Base-by-base conservation (phyloP, 495 filamentous ascomycete genomes). In the Parathielavia hyrcaniae region DNA sequence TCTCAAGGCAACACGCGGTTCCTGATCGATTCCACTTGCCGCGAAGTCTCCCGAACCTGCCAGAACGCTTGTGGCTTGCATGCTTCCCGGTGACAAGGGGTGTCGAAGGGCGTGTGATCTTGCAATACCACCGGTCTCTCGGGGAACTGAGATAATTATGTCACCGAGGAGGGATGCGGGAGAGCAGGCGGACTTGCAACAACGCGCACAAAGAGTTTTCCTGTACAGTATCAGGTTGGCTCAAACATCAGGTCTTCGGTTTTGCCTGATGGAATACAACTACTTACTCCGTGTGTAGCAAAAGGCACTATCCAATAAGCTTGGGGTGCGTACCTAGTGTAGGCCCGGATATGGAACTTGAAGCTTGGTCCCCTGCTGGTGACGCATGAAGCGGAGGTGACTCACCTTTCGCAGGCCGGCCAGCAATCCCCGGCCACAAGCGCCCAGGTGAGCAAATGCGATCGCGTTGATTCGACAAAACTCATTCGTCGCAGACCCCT, bases 221-320 rank as follows among this genome's bases (percentile, higher is more conserved):
- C 26, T 30, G n/a, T n/a, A n/a, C n/a, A n/a, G n/a, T n/a, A n/a
- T n/a, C n/a, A n/a, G n/a, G n/a, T n/a, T n/a, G n/a, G n/a, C n/a
- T n/a, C n/a, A n/a, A n/a, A n/a, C n/a, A n/a, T n/a, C 26, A 30
- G 26, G 26, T 30, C 26, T 48, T 48, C 46, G 46, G 46, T 48
- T 23, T 48, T 48, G 46, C 46, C 46, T 48, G 46, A 48, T 14
- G 46, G n/a, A n/a, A n/a, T n/a, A n/a, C n/a, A n/a, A n/a, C n/a
- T n/a, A n/a, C n/a, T n/a, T n/a, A n/a, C n/a, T n/a, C n/a, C n/a
- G n/a, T n/a, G n/a, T n/a, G n/a, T n/a, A n/a, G n/a, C n/a, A n/a
- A n/a, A n/a, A 17, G 26, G 23, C 46, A 48, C 26, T 30, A n/a
- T n/a, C n/a, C n/a, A n/a, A n/a, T n/a, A n/a, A n/a, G n/a, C n/a